Percentiles rank a stretch among this genome's conserved stretches.
These are phyloP conservation scores for Asterochloris erici DNA, from an alignment of 139 green algal species.

Conservation along the genomic window DNA sequence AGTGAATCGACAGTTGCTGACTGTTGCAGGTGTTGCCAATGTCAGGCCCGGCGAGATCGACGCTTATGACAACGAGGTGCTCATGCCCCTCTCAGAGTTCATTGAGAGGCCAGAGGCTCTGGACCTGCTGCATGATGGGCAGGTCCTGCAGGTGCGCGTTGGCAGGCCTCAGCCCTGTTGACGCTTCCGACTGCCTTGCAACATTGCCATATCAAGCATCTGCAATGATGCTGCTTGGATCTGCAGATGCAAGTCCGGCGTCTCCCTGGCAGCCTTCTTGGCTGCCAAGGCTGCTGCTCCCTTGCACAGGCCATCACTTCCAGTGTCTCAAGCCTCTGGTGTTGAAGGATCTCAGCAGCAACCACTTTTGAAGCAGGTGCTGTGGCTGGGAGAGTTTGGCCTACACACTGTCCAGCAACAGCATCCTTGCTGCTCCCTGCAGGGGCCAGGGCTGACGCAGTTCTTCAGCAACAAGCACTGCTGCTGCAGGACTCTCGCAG, in stretches of 20 bases:
- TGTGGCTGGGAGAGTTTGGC: background rate
- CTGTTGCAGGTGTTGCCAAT: too few relatives aligned
- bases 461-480: background rate
- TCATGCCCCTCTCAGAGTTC: constrained; percentile 78
- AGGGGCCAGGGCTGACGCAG: background rate
- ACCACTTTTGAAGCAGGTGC: background rate
- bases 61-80: constrained; percentile 76
- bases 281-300: too few relatives aligned
- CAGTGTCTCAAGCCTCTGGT: background rate
- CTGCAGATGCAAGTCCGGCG: background rate
- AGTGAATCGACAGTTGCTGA: constrained; percentile 45
- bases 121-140: constrained; percentile 79
- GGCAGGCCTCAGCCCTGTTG: background rate
- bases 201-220: background rate
- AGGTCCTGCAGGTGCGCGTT: constrained; percentile 53
- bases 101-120: constrained; percentile 58
- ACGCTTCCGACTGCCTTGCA: background rate
- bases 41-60: constrained; percentile 21
- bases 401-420: background rate
- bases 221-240: background rate
- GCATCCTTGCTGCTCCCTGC: background rate
- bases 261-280: background rate
- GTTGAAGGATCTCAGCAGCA: background rate
- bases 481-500: background rate
- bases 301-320: background rate